Evolutionary conservation across 257 asterid genomes (phyloP), one percentile per base, ranked within the genome.

Genomic region (Datura wrightii): DNA sequence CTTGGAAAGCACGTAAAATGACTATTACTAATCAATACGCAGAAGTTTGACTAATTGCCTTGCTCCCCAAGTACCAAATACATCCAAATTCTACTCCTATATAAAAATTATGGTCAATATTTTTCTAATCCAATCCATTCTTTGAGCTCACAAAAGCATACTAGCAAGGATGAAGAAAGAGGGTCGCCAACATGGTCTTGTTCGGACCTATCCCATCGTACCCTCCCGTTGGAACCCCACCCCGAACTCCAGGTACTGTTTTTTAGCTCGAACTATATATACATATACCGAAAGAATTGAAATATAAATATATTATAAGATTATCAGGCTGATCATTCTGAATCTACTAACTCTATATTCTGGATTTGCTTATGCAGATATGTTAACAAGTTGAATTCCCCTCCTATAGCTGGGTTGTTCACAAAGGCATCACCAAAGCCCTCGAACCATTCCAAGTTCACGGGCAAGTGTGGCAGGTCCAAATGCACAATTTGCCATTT

Each of bases 391-490:
- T 50, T 76, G 62, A 76, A 24, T 24, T 76, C 62, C 62, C 88
- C 93, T 16, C 93, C 94, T 8, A 87, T 92, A 0, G 96, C 97
- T 15, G 97, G 97, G 54, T 48, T 83, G 19, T 93, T 94, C 92
- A 79, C 92, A 78, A 85, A 55, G 82, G 94, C 86, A 70, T 53
- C 96, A 6, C n/a, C 88, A 80, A 93, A 89, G 89, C 99, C 98
- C 74, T 93, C 95, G 24, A 96, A 92, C 90, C 96, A 92, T 85
- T 96, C 99, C 83, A 93, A 93, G 90, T 94, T 92, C 88, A 94
- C 96, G 13, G 90, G 95, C 44, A 92, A 90, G 86, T 94, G 97
- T 52, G 92, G 90, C 81, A 91, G 93, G 8, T 83, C 92, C 19
- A 85, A 82, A 86, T 96, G 97, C 76, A 46, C 63, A 6, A 83